Base-by-base conservation (phyloP, 768 basidiomycete species). In the Tulasnella sp. region DNA sequence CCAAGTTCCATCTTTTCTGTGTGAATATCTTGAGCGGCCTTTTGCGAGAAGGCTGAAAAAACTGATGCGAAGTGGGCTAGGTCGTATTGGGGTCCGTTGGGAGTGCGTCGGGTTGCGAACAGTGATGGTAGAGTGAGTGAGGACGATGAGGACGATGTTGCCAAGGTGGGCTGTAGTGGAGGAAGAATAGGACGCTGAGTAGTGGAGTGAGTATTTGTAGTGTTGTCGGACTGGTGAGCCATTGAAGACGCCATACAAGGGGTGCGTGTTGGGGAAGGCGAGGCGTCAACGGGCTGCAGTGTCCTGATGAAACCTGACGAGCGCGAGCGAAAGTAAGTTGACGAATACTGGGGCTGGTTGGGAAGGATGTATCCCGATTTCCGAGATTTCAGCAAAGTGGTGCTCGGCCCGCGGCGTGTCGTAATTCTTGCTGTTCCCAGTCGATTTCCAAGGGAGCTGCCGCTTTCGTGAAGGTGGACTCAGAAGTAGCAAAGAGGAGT, bases 31-130 rank as follows among this genome's bases (percentile, higher is more conserved):
- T 41, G 64, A 58, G 77, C 77, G 12, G 77, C 77, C 41, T 60
- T 48, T 41, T 60, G 77, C 11, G 50, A 41, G 77, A 78, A 78
- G 3, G 77, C 31, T 16, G 77, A 24, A 41, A 78, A 78, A 14
- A 78, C 60, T 24, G 50, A 58, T 37, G 77, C 77, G 60, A 78
- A 78, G 41, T 78, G 77, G 60, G 50, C 64, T 2, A 78, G 60
- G 28, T 78, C 77, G 58, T 41, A 58, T 72, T 41, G 54, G 24
- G 60, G 31, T 31, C 31, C 64, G 9, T 9, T 37, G 64, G 31
- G 64, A 69, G 12, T 37, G 64, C 7, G 64, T 69, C 64, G 64
- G 16, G 64, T 5, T 14, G 64, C n/a, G 64, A 69, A 69, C 5
- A 69, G 64, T 28, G 64, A 69, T 34, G 64, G 64, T 28, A 69